phyloP scores from a whole-genome alignment of 371 early-diverging fungal species.

The Blakeslea trispora region DNA sequence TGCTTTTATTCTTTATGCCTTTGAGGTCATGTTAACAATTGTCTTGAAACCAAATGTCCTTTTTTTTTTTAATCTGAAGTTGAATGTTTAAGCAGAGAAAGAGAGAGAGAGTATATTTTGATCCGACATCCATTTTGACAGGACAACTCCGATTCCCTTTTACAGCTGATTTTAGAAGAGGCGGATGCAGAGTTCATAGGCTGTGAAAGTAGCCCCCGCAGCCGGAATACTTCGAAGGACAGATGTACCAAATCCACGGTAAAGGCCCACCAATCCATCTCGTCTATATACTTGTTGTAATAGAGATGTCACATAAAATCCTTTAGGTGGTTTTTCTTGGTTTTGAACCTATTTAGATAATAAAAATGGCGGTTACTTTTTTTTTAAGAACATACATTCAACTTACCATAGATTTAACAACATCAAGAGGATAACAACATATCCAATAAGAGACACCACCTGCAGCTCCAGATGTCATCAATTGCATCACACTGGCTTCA shows the following conservation, averaged over 20 bases:
- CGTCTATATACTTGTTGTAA: conserved; percentile 55
- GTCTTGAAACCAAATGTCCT: too few relatives aligned
- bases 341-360: conserved; percentile 66
- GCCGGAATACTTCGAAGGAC: conserved; percentile 67
- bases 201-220: conserved; percentile 77
- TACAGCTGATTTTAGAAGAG: conserved; percentile 35
- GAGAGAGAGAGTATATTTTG: neutral
- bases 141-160: conserved; percentile 25
- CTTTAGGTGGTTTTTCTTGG: conserved; percentile 58
- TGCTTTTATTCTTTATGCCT: too few relatives aligned
- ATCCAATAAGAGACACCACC: conserved; percentile 83
- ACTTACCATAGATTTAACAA: conserved; percentile 77
- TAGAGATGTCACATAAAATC: conserved; percentile 59
- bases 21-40: too few relatives aligned
- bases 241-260: conserved; percentile 67
- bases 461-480: conserved; percentile 76
- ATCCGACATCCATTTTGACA: conserved; percentile 14
- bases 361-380: too few relatives aligned
- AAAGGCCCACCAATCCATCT: conserved; percentile 59
- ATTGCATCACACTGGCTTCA: conserved; percentile 49
- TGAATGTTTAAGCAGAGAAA: neutral
- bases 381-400: neutral
- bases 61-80: neutral
- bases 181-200: conserved; percentile 72
- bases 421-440: conserved; percentile 83